A percentile compares a stretch with the other conserved stretches of the same genome.
phyloP scores from a whole-genome alignment of 208 protist genomes.

The Trypanosoma mega region DNA sequence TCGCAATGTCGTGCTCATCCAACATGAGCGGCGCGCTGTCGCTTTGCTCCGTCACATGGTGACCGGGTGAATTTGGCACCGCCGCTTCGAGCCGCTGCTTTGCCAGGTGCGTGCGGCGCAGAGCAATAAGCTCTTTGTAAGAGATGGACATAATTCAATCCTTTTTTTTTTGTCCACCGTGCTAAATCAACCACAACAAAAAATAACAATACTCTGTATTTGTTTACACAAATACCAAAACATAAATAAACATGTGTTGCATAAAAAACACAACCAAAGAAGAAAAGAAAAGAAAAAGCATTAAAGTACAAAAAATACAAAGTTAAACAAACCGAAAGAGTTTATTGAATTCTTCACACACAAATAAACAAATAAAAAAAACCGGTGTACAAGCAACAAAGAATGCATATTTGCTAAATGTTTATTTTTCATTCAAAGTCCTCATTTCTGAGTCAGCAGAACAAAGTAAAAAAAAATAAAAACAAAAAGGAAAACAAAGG shows the following conservation, averaged over 20 bases:
- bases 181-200: too few species aligned
- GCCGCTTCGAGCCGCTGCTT: slow-evolving; percentile 23
- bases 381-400: slow-evolving; percentile 10
- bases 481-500: slow-evolving; percentile 20
- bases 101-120: slow-evolving; percentile 72
- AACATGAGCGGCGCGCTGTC: background rate
- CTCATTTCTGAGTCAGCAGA: too few species aligned
- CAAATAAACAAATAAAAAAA: slow-evolving; percentile 17
- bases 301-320: background rate
- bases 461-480: slow-evolving; percentile 23
- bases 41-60: background rate
- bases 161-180: too few species aligned
- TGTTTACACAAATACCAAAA: background rate
- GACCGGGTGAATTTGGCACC: background rate
- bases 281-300: slow-evolving; percentile 20
- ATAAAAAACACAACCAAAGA: slow-evolving; percentile 14
- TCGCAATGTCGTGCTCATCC: background rate
- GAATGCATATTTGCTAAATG: background rate
- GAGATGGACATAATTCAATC: slow-evolving; percentile 78
- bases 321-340: too few species aligned
- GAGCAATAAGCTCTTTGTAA: slow-evolving; percentile 75
- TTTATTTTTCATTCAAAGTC: too few species aligned
- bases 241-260: background rate
- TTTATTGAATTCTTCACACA: slow-evolving; percentile 2
- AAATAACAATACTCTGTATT: background rate